Conservation (phyloP, 306 rosid genomes). For the Cyclanthera cordifolia region DNA sequence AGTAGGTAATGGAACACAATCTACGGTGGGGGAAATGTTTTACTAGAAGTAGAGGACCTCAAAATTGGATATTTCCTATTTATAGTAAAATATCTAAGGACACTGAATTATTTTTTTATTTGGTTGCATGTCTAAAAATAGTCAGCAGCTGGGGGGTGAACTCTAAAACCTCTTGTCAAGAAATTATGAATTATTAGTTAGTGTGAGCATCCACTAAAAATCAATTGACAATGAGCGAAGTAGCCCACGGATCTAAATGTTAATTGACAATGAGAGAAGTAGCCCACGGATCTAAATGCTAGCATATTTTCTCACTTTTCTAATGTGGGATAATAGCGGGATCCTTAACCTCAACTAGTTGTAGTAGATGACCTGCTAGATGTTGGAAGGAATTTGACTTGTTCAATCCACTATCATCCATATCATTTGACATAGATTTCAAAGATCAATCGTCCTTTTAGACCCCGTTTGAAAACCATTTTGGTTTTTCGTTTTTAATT, state of each 20-base stretch:
- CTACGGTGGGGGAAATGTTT: not conserved
- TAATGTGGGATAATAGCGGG: no score
- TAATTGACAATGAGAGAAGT: no score
- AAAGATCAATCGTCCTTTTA: not conserved
- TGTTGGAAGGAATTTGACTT: not conserved
- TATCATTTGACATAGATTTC: not conserved
- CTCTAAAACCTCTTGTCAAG: slow-evolving; percentile 1
- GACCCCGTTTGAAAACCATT: no score
- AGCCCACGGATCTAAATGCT: no score
- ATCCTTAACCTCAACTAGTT: no score
- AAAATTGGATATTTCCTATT: not conserved
- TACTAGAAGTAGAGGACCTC: not conserved
- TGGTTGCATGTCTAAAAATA: not conserved
- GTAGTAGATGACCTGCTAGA: not conserved
- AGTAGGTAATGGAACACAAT: not conserved
- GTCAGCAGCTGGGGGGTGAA: not conserved
- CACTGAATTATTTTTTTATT: not conserved
- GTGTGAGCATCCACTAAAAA: no score
- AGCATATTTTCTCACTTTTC: no score
- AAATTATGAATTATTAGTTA: no score
- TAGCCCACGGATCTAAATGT: no score
- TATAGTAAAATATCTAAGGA: not conserved
- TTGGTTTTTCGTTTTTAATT: no score
- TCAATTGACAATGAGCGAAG: no score
- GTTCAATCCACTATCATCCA: not conserved